Percentiles rank a stretch among this genome's conserved stretches.
Conservation (phyloP, 2,329 filamentous ascomycete species). For the Fusarium domesticum region DNA sequence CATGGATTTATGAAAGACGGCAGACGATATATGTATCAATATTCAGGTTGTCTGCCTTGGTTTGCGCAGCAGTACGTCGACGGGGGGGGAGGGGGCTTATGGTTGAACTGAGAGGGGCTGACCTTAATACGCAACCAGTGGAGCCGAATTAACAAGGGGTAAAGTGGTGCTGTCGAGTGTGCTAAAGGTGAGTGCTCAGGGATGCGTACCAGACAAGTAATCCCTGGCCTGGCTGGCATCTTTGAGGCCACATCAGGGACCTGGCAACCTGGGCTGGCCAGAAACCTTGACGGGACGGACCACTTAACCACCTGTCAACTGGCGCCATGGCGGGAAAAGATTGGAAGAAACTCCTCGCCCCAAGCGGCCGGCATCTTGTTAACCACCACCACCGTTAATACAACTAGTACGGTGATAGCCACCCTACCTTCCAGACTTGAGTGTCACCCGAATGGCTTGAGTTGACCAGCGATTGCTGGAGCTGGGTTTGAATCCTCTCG, state of each 20-base stretch:
- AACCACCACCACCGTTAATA: conserved; percentile 13
- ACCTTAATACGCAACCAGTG: conserved; percentile 29
- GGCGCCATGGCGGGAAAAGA: conserved; percentile 26
- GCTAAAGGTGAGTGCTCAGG: not conserved
- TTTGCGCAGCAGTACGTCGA: conserved; percentile 24
- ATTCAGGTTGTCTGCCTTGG: conserved; percentile 22
- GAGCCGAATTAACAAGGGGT: conserved; percentile 24
- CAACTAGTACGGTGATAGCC: no score
- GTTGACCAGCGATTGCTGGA: no score
- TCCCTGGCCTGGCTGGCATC: conserved; percentile 9
- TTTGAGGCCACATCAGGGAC: conserved; percentile 23
- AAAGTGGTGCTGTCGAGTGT: not conserved
- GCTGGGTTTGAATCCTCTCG: no score
- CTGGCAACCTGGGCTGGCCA: conserved; percentile 10
- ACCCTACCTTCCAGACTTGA: no score
- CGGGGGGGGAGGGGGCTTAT: conserved; percentile 27
- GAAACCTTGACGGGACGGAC: conserved; percentile 23
- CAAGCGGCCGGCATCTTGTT: conserved; percentile 12
- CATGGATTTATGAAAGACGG: conserved; percentile 13
- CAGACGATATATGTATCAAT: conserved; percentile 24
- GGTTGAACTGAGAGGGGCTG: conserved; percentile 24
- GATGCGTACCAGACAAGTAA: conserved; percentile 4
- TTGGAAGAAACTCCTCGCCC: conserved; percentile 25
- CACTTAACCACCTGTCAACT: conserved; percentile 27
- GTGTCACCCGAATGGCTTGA: no score